Percentiles rank a stretch among this genome's conserved stretches.
Evolutionary conservation across 352 stramenopile species (phyloP).

Genomic region (Hyphochytrium catenoides): DNA sequence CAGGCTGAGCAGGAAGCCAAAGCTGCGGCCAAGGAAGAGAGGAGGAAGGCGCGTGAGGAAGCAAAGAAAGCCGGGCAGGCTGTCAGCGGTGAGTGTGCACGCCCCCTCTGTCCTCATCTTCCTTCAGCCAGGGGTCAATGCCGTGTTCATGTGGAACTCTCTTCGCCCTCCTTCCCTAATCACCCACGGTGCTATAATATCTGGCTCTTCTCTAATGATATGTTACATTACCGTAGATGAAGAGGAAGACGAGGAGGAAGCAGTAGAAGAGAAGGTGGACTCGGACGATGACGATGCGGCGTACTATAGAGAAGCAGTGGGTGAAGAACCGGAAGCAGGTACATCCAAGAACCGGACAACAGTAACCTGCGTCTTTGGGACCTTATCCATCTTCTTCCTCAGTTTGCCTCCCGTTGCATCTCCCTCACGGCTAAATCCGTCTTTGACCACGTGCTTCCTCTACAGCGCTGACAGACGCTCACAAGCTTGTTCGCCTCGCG

Average conservation of each 20-base stretch:
- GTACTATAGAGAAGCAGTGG: conserved; percentile 54
- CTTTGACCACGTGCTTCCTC: no score
- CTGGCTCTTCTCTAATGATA: background rate
- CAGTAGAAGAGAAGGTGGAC: conserved; percentile 26
- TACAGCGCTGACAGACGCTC: no score
- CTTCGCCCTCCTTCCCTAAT: background rate
- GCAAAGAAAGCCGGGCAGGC: background rate
- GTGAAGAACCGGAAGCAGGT: conserved; percentile 42
- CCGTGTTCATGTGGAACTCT: conserved; percentile 2
- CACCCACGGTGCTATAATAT: background rate
- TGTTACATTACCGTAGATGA: conserved; percentile 12
- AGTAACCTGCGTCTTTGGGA: no score
- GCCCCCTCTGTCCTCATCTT: background rate
- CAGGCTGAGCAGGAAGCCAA: conserved; percentile 1
- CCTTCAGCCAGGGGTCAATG: background rate
- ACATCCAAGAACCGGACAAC: no score
- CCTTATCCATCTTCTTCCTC: no score
- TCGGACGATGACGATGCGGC: conserved; percentile 41
- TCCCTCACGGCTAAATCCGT: no score
- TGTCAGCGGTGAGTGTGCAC: conserved; percentile 2
- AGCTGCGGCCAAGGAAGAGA: background rate
- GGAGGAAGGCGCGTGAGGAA: conserved; percentile 1
- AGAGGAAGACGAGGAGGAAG: conserved; percentile 39
- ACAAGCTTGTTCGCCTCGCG: no score
- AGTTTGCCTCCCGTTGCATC: no score